Evolutionary conservation across 148 eudicot species (phyloP).

Genomic region (Vaccinium vitisidaea): DNA sequence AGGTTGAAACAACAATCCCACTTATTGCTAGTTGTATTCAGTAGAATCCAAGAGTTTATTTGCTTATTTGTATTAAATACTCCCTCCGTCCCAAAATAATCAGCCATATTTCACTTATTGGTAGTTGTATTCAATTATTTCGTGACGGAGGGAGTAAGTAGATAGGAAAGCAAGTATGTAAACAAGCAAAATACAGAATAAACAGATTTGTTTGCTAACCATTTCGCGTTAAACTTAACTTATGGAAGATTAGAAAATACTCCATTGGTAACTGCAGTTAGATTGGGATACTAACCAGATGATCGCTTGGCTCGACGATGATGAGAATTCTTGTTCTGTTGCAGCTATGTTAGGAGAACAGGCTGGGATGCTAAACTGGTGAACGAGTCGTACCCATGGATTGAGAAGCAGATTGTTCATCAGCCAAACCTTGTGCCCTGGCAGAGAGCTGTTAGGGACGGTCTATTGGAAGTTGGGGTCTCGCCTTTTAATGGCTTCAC

Average conservation of each 20-base stretch:
- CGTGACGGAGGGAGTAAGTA: too few species aligned
- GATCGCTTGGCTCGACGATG: neutral
- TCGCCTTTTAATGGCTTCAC: constrained; percentile 91
- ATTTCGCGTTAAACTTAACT: neutral
- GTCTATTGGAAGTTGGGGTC: constrained; percentile 72
- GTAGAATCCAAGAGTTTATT: too few species aligned
- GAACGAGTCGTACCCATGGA: constrained; percentile 84
- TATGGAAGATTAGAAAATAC: neutral
- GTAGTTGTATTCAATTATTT: too few species aligned
- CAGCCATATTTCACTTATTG: too few species aligned
- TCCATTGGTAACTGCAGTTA: neutral
- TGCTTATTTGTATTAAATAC: too few species aligned
- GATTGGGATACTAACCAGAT: neutral
- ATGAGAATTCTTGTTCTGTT: neutral
- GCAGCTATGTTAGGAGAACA: constrained; percentile 55
- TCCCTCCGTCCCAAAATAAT: too few species aligned
- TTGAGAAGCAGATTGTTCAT: constrained; percentile 76
- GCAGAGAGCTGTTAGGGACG: constrained; percentile 72
- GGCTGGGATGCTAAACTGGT: constrained; percentile 86
- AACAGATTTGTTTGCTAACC: neutral
- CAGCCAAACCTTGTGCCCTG: constrained; percentile 60
- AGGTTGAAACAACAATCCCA: too few species aligned
- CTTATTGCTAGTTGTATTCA: too few species aligned
- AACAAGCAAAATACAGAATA: neutral
- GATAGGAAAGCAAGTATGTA: neutral